Conservation (phyloP, 176 grass and related monocot genomes). For the Stipa capillata region DNA sequence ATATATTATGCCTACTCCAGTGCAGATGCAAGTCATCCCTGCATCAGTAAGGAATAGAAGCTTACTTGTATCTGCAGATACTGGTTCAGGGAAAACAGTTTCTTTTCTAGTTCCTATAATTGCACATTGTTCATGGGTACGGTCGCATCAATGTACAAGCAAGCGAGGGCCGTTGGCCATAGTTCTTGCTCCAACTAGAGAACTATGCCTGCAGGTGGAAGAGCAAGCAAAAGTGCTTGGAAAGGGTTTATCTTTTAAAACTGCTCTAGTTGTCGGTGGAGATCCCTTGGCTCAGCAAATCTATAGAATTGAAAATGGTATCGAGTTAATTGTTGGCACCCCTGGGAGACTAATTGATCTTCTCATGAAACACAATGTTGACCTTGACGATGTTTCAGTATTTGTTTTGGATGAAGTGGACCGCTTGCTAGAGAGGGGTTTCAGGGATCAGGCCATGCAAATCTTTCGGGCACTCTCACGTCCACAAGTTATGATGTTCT, state of each 20-base stretch:
- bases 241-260: slow-evolving; percentile 90
- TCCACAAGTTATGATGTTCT: slow-evolving; percentile 88
- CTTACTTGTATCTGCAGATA: slow-evolving; percentile 84
- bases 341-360: slow-evolving; percentile 90
- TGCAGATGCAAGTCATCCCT: slow-evolving; percentile 96
- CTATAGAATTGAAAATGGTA: slow-evolving; percentile 70
- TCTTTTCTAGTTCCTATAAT: slow-evolving; percentile 87
- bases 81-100: slow-evolving; percentile 82
- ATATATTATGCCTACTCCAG: slow-evolving; percentile 75
- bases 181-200: slow-evolving; percentile 83
- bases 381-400: slow-evolving; percentile 52
- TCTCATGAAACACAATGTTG: slow-evolving; percentile 64
- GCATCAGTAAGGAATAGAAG: slow-evolving; percentile 59
- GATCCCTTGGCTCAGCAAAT: slow-evolving; percentile 73
- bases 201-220: slow-evolving; percentile 83
- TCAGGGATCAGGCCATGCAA: slow-evolving; percentile 74
- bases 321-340: slow-evolving; percentile 87
- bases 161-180: slow-evolving; percentile 51
- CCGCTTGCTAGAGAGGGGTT: slow-evolving; percentile 68
- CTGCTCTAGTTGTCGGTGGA: slow-evolving; percentile 84
- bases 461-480: slow-evolving; percentile 64
- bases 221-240: slow-evolving; percentile 85
- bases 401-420: slow-evolving; percentile 94
- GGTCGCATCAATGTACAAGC: slow-evolving; percentile 1
- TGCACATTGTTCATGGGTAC: slow-evolving; percentile 38